Evolutionary conservation across 306 rosid genomes (phyloP), one percentile per base, ranked within the genome.

Genomic region (Cyclanthera cordifolia): DNA sequence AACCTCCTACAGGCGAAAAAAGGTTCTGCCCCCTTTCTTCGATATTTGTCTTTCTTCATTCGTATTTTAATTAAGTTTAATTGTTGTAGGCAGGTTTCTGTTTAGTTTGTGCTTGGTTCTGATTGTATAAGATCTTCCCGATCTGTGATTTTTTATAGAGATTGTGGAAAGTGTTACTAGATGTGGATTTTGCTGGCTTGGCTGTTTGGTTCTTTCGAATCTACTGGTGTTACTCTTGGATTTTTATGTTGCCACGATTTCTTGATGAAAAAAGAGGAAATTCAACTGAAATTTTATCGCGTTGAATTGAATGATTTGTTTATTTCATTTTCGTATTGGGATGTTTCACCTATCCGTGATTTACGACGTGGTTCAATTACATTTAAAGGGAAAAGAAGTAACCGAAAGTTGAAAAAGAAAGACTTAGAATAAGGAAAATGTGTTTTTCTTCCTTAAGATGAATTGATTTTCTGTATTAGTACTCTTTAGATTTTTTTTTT

Each of bases 1-100:
- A 82, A 45, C 75, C 91, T 93, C 68, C 99, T 93, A 49, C 99
- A 90, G 76, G 94, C 91, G 53, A 88, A 79, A 75, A 79, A 82
- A 90, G 87, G 99, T 84, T 16, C 46, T 24, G 3, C 59, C 69
- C 45, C 45, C 55, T 74, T 13, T 66, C 24, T 32, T 61, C 37
- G 7, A 46, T 13, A 3, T 48, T 19, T 19, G 5, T 67, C 47
- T 70, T 25, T 46, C 28, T 64, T 21, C 8, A 17, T 24, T 27
- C 71, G 8, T 58, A 2, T 17, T 57, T 8, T 27, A 32, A 32
- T 15, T 56, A 6, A 56, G 8, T 37, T 3, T 32, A 32, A 32
- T 32, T 32, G 37, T 32, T 56, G 6, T 24, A 14, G 1, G 2
- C 25, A 0, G 15, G 49, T 24, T 46, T 66, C 24, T 46, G 24